These are phyloP conservation scores for Coemansia erecta DNA, from an alignment of 192 early-diverging fungal genomes.

Conservation along the genomic window DNA sequence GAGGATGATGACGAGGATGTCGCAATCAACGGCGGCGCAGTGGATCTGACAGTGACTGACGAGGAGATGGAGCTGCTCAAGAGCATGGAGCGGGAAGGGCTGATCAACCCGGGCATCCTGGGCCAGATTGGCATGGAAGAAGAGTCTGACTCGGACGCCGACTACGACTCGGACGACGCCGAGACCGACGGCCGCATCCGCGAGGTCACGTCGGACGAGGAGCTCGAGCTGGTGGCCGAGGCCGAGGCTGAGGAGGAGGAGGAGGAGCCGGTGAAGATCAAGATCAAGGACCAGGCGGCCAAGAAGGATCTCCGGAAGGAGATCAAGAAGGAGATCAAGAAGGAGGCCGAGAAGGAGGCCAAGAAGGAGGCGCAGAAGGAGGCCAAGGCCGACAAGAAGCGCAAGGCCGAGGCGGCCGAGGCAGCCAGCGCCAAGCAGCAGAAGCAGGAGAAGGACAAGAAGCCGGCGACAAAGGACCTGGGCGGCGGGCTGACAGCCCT, in stretches of 20 bases:
- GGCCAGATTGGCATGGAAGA: slow-evolving; percentile 2
- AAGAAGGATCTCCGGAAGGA: slow-evolving; percentile 40
- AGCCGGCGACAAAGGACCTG: slow-evolving; percentile 56
- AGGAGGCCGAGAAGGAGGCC: slow-evolving; percentile 55
- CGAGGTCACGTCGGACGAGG: slow-evolving; percentile 39
- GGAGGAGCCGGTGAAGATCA: slow-evolving; percentile 17
- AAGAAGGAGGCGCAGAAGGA: slow-evolving; percentile 41
- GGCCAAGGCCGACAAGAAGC: slow-evolving; percentile 27
- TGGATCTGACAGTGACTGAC: neutral
- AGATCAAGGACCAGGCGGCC: slow-evolving; percentile 57
- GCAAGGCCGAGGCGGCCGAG: slow-evolving; percentile 24
- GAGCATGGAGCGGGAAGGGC: slow-evolving; percentile 31
- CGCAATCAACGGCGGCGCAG: no score
- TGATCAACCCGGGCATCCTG: slow-evolving; percentile 25
- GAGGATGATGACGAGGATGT: slow-evolving; percentile 35
- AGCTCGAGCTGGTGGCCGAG: slow-evolving; percentile 45
- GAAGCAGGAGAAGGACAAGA: slow-evolving; percentile 38
- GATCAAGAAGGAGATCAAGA: slow-evolving; percentile 24
- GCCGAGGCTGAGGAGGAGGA: slow-evolving; percentile 25
- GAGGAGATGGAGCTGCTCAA: slow-evolving; percentile 30
- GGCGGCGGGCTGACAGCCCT: slow-evolving; percentile 82
- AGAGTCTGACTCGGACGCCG: slow-evolving; percentile 30
- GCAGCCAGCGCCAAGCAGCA: slow-evolving; percentile 36
- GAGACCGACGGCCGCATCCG: slow-evolving; percentile 48
- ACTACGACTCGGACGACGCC: slow-evolving; percentile 48